These are phyloP conservation scores for Termitomyces heimii DNA, from an alignment of 768 basidiomycete genomes.

Conservation along the genomic window DNA sequence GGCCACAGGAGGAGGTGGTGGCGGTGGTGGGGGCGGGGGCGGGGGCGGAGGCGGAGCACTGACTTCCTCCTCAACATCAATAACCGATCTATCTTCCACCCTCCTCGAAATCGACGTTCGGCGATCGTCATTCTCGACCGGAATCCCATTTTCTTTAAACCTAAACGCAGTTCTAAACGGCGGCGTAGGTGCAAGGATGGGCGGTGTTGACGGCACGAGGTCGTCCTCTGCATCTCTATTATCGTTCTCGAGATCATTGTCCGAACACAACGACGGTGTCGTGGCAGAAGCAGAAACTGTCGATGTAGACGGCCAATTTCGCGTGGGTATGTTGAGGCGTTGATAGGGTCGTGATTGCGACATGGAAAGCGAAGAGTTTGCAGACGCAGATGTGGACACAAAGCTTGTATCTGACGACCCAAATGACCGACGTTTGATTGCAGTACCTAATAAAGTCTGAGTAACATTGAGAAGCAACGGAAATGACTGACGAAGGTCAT, in stretches of 20 bases:
- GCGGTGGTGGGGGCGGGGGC: neutral
- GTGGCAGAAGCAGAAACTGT: slow-evolving; percentile 20
- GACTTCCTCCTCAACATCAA: slow-evolving; percentile 25
- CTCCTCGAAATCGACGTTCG: neutral
- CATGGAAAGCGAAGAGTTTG: neutral
- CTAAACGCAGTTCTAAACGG: slow-evolving; percentile 15
- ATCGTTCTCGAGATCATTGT: slow-evolving; percentile 50
- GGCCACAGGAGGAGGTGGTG: neutral
- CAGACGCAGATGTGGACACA: slow-evolving; percentile 14
- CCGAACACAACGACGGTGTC: slow-evolving; percentile 73
- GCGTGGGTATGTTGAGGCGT: slow-evolving; percentile 7
- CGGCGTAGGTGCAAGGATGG: slow-evolving; percentile 22
- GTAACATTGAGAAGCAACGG: neutral
- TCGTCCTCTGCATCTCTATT: slow-evolving; percentile 48
- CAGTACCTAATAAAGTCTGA: slow-evolving; percentile 12
- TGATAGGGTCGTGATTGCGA: slow-evolving; percentile 16
- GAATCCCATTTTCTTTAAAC: slow-evolving; percentile 15
- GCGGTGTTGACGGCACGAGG: slow-evolving; percentile 48
- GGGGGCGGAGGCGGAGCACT: neutral
- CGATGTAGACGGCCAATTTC: slow-evolving; percentile 6
- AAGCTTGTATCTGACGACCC: slow-evolving; percentile 24
- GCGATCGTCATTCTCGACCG: slow-evolving; percentile 3
- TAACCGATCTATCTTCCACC: slow-evolving; percentile 15
- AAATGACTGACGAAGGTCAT: slow-evolving; percentile 27
- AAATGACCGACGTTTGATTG: slow-evolving; percentile 32